Conservation (phyloP, 2,329 filamentous ascomycete species). For the Cercospora sesami region DNA sequence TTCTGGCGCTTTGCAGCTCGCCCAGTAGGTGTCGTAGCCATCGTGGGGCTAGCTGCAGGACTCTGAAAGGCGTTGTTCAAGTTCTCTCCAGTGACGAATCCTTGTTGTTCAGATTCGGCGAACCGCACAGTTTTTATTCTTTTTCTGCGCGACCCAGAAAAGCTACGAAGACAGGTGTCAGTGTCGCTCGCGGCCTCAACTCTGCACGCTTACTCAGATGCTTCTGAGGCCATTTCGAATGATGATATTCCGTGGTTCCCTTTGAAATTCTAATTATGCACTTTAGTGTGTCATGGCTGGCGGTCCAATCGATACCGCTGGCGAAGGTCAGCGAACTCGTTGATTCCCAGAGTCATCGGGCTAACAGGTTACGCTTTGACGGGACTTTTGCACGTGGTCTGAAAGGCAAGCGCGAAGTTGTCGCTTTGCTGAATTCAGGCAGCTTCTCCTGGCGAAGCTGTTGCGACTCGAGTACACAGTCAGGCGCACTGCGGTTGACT, state of each 20-base stretch:
- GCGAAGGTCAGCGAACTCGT: not conserved
- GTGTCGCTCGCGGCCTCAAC: not conserved
- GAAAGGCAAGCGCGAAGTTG: not conserved
- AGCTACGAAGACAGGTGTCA: not conserved
- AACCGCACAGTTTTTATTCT: not conserved
- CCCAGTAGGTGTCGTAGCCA: not conserved
- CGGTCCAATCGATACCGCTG: not conserved
- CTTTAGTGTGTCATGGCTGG: not conserved
- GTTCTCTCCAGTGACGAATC: not conserved
- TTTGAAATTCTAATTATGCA: not conserved
- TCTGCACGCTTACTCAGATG: not conserved
- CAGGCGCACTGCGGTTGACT: not conserved
- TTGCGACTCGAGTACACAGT: not conserved
- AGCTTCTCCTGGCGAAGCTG: not conserved
- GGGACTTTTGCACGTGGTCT: too few relatives aligned
- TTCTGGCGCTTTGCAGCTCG: constrained; percentile 6
- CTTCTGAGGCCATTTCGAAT: not conserved
- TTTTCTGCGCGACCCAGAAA: not conserved
- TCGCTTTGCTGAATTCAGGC: not conserved
- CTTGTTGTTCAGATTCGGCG: not conserved
- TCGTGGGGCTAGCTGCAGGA: not conserved
- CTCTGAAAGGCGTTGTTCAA: not conserved
- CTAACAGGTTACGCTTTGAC: not conserved
- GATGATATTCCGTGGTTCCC: not conserved
- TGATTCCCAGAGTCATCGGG: not conserved